Conservation (phyloP, 148 eudicot species). For the Vaccinium vitisidaea region DNA sequence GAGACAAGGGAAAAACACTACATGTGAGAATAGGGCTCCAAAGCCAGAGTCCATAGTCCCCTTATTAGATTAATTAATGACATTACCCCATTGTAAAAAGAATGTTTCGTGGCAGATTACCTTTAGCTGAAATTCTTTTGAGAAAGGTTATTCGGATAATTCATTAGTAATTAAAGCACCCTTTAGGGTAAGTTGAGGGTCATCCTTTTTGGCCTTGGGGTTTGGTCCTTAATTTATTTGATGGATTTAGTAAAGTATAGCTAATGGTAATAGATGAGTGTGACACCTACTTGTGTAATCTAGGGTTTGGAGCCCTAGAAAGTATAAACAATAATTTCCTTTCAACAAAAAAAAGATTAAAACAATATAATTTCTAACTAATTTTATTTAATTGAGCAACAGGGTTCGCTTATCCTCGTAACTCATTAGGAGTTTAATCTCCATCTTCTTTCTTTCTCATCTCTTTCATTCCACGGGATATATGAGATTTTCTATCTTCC, state of each 20-base stretch:
- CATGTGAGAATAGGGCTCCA: neutral
- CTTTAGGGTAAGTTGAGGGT: neutral
- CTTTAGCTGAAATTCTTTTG: slow-evolving; percentile 13
- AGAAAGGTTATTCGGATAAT: slow-evolving; percentile 7
- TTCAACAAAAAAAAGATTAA: no score
- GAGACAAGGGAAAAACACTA: neutral
- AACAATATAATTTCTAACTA: neutral
- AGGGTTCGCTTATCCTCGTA: neutral
- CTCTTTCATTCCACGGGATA: no score
- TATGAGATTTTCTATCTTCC: no score
- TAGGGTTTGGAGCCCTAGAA: slow-evolving; percentile 11
- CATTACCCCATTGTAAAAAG: neutral
- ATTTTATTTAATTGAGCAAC: neutral
- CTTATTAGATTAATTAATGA: neutral
- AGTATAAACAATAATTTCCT: neutral
- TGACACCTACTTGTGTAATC: neutral
- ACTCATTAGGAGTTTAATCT: neutral
- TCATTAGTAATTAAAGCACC: slow-evolving; percentile 1
- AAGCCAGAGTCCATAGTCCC: neutral
- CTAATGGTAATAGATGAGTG: neutral
- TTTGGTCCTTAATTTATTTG: neutral
- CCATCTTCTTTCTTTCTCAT: no score
- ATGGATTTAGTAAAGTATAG: neutral
- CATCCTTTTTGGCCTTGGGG: slow-evolving; percentile 1
- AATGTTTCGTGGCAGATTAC: slow-evolving; percentile 6